A percentile compares a stretch with the other conserved stretches of the same genome.
phyloP scores from a whole-genome alignment of 345 rosid species.

The Eucalyptus regnans region DNA sequence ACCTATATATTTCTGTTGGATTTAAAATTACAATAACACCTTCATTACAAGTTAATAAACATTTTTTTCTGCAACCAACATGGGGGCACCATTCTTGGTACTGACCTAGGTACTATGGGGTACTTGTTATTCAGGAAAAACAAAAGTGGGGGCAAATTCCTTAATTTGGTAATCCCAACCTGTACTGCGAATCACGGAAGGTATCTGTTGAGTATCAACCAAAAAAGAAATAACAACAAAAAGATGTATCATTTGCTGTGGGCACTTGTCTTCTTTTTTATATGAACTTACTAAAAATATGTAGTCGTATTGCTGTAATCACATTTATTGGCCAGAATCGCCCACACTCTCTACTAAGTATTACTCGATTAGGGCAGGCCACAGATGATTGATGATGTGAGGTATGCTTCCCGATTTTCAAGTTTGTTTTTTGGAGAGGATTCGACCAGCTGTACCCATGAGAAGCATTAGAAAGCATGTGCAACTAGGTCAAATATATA shows the following conservation, averaged over 20 bases:
- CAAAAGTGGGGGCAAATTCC: background rate
- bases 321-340: background rate
- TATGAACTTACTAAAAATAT: background rate
- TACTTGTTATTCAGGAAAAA: background rate
- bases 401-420: background rate
- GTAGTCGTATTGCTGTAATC: background rate
- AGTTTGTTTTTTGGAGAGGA: background rate
- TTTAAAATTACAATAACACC: background rate
- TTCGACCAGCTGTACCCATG: background rate
- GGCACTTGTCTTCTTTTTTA: background rate
- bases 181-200: background rate
- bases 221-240: background rate
- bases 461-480: background rate
- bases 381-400: background rate
- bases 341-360: background rate
- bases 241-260: background rate
- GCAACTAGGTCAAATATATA: too few relatives aligned
- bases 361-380: background rate
- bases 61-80: background rate
- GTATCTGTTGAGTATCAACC: background rate
- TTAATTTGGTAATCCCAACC: background rate
- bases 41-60: background rate
- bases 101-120: background rate
- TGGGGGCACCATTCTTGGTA: background rate
- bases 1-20: background rate